Evolutionary conservation across 495 filamentous ascomycete genomes (phyloP), one percentile per base, ranked within the genome.

Genomic region (Filosporella fistucella): DNA sequence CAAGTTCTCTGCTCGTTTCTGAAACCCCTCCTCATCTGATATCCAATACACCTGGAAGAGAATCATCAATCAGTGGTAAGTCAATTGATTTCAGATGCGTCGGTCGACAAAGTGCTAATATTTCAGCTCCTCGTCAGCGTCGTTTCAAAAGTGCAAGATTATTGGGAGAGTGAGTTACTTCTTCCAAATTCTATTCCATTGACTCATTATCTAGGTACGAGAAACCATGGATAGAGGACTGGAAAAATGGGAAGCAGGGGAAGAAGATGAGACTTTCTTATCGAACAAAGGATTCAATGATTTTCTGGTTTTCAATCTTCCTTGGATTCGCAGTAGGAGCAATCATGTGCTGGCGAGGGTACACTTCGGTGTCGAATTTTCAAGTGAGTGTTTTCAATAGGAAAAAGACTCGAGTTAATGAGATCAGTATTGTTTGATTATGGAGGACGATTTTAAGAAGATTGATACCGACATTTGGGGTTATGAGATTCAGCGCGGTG

Each of bases 391-490:
- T 42, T 13, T 18, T 4, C 10, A 21, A 29, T 23, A 13, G 14
- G 3, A 32, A 30, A 49, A 33, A 18, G 12, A 13, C 37, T 20
- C n/a, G n/a, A n/a, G n/a, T n/a, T n/a, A n/a, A 17, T 33, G 26
- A 11, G 12, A 22, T 33, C 33, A 62, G 53, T 65, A 65, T 47
- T 64, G 68, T 26, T 47, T 67, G 25, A 36, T 69, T 7, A 48
- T 68, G 26, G 58, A 67, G 17, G 68, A 71, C 42, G 48, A 66
- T 26, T 71, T 70, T 47, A 37, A 52, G 23, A 61, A 54, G 4
- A 50, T 71, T 28, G 16, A 38, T n/a, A 16, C 35, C 17, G 59
- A 71, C 47, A 56, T 51, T 0, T 71, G 68, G 67, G 45, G 35
- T 8, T 61, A 63, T 38, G 60, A 65, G 49, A 60, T 70, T 10